Evolutionary conservation across 1,284 basidiomycete genomes (phyloP).

Genomic region (Irpex sp.): DNA sequence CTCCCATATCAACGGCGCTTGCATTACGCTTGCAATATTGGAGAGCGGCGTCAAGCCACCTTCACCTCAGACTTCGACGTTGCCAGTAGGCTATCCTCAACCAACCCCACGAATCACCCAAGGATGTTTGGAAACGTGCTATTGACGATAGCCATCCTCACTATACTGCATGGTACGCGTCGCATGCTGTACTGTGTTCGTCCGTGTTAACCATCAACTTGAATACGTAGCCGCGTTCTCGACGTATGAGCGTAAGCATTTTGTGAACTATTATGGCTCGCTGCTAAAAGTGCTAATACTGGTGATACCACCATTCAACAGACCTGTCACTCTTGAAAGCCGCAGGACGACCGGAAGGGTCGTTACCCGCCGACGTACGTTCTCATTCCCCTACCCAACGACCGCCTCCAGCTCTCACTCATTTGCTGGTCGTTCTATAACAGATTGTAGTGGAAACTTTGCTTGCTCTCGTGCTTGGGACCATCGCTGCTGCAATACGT

Average conservation of each 20-base stretch:
- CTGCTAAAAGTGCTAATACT: background rate
- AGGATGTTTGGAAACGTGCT: slow-evolving; percentile 27
- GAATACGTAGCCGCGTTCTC: slow-evolving; percentile 43
- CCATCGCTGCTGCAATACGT: slow-evolving; percentile 66
- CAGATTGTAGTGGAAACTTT: slow-evolving; percentile 73
- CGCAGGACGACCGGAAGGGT: slow-evolving; percentile 62
- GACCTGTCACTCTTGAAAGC: slow-evolving; percentile 75
- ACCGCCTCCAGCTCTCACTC: background rate
- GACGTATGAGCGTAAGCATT: slow-evolving; percentile 60
- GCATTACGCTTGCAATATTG: too few relatives aligned
- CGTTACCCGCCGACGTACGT: slow-evolving; percentile 61
- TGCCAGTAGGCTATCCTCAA: too few relatives aligned
- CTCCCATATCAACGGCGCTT: too few relatives aligned
- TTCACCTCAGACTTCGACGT: too few relatives aligned
- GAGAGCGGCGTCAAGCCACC: too few relatives aligned
- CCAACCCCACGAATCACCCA: too few relatives aligned
- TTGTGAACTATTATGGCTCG: background rate
- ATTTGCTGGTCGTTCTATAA: background rate
- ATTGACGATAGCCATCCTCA: slow-evolving; percentile 23
- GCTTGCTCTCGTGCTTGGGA: slow-evolving; percentile 62
- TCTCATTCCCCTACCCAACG: background rate
- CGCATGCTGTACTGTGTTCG: background rate
- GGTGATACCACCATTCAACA: slow-evolving; percentile 23
- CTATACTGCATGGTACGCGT: slow-evolving; percentile 28
- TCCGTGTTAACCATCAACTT: slow-evolving; percentile 4